These are phyloP conservation scores for Marasmius tenuissimus DNA, from an alignment of 1,284 basidiomycete genomes.

Conservation along the genomic window DNA sequence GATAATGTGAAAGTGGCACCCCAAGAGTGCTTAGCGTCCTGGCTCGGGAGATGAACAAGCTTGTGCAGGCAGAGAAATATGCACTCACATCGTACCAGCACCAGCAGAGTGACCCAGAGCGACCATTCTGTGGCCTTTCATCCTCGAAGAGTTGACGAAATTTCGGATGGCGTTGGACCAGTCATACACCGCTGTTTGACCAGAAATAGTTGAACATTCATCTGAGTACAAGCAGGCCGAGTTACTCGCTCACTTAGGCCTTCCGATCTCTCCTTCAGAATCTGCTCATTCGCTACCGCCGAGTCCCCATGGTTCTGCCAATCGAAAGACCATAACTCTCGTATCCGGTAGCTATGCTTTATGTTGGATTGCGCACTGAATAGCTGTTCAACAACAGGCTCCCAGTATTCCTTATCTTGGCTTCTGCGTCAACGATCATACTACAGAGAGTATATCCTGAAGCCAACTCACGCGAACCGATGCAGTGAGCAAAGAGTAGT, in stretches of 20 bases:
- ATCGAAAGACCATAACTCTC: conserved; percentile 27
- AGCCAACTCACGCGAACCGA: conserved; percentile 14
- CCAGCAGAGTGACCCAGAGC: conserved; percentile 23
- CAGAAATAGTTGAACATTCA: neutral
- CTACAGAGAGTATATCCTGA: neutral
- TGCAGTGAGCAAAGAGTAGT: conserved; percentile 23
- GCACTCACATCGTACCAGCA: conserved; percentile 21
- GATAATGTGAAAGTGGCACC: conserved; percentile 23
- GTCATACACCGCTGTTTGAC: conserved; percentile 33
- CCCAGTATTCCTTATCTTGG: conserved; percentile 26
- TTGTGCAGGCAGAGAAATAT: neutral
- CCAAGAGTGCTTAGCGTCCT: conserved; percentile 33
- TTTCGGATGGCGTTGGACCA: conserved; percentile 19
- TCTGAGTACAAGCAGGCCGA: no score
- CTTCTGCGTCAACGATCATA: neutral
- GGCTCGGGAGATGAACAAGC: neutral
- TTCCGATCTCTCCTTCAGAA: conserved; percentile 25
- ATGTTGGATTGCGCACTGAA: conserved; percentile 16
- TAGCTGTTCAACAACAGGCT: conserved; percentile 19
- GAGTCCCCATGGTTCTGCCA: conserved; percentile 25
- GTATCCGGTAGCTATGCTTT: conserved; percentile 17
- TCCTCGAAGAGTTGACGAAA: conserved; percentile 18
- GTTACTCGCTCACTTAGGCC: conserved; percentile 33
- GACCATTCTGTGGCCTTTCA: conserved; percentile 22
- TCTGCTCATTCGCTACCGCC: conserved; percentile 10